Evolutionary conservation across 495 filamentous ascomycete species (phyloP), one percentile per base, ranked within the genome.

Genomic region (Apiosordaria backusii): DNA sequence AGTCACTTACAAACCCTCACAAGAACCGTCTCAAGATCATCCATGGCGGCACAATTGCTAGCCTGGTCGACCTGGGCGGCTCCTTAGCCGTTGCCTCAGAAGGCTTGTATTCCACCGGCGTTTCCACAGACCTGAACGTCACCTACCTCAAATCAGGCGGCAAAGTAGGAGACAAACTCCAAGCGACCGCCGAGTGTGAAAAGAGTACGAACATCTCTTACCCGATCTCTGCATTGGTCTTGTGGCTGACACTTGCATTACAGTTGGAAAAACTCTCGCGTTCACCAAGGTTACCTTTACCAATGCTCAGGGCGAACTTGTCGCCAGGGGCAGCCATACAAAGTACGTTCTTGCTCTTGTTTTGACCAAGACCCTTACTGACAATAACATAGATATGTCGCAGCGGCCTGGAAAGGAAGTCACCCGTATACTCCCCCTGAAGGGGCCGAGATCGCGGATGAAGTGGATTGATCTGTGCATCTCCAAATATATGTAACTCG

Each of bases 121-220:
- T 99, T 5, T 93, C 92, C 0, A 97, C 95, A 0, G 95, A 99
- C 74, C 72, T 99, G 10, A 97, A 90, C 70, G 93, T 99, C n/a
- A 96, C 94, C 0, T 99, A 97, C 74, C 76, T 98, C 22, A 89
- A 79, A 65, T 88, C 89, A 23, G 95, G 95, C 10, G 95, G 93
- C 19, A 89, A 87, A 71, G 79, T 93, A 0, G 94, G 93, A 1
- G 90, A 97, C 73, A 87, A 79, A 7, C 82, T 98, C 61, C 77
- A 82, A 58, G 95, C 86, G 24, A 81, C 79, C 5, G 86, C 89
- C 21, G 84, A 77, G 1, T 97, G 94, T 74, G 94, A 97, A 72
- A 97, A 92, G 77, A 94, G 92, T 93, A 82, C 66, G 82, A 72
- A 10, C 40, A 0, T 29, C 10, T 60, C 27, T 0, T 54, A 6